A percentile compares a stretch with the other conserved stretches of the same genome.
phyloP scores from a whole-genome alignment of 1,284 basidiomycete genomes.

The Neonothopanus nambi region DNA sequence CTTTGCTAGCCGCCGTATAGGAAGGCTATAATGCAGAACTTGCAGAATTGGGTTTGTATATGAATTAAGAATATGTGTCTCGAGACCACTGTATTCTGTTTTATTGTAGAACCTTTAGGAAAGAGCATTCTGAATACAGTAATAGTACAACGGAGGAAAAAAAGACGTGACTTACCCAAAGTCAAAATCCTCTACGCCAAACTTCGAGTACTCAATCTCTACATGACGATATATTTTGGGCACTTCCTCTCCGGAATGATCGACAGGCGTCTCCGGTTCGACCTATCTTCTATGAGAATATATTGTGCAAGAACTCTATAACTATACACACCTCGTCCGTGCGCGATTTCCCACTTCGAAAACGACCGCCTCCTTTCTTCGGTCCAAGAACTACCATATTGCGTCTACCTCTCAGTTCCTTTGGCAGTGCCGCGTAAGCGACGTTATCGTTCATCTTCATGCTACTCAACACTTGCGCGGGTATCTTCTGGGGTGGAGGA shows the following conservation, averaged over 20 bases:
- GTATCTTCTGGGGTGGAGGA: slow-evolving; percentile 76
- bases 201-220: slow-evolving; percentile 98
- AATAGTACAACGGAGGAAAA: neutral
- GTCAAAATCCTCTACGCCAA: slow-evolving; percentile 99
- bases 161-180: slow-evolving; percentile 66
- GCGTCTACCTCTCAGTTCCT: slow-evolving; percentile 79
- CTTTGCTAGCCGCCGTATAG: slow-evolving; percentile 83
- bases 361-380: slow-evolving; percentile 62
- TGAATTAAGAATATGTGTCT: slow-evolving; percentile 96
- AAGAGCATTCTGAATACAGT: neutral
- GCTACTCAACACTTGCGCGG: slow-evolving; percentile 70
- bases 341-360: slow-evolving; percentile 78
- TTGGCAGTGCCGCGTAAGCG: slow-evolving; percentile 84
- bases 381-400: slow-evolving; percentile 65
- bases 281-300: slow-evolving; percentile 29
- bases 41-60: slow-evolving; percentile 96
- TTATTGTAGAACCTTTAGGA: slow-evolving; percentile 84
- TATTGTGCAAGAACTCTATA: slow-evolving; percentile 5
- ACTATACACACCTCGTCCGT: slow-evolving; percentile 37
- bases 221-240: slow-evolving; percentile 89
- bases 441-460: slow-evolving; percentile 90
- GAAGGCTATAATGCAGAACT: slow-evolving; percentile 81
- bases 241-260: slow-evolving; percentile 58
- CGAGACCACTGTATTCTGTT: slow-evolving; percentile 88
- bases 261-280: slow-evolving; percentile 50